Percentiles rank a stretch among this genome's conserved stretches.
Evolutionary conservation across 495 filamentous ascomycete genomes (phyloP).

Genomic region (Jackrogersella minutella): DNA sequence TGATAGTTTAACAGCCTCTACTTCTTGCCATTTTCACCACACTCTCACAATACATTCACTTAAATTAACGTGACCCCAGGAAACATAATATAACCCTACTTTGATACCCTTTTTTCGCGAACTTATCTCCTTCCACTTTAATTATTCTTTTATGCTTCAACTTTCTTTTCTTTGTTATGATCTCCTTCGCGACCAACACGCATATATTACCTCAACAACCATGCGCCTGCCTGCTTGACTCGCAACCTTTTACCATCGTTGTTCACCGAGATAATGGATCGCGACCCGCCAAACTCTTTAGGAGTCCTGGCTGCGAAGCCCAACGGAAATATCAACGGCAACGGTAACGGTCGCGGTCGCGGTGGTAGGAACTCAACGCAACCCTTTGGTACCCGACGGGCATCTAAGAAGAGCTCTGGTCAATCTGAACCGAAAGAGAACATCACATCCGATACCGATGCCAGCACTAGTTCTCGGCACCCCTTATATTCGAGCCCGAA

Average conservation of each 20-base stretch:
- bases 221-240: constrained; percentile 31
- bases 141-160: constrained; percentile 15
- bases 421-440: constrained; percentile 40
- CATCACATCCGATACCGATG: constrained; percentile 32
- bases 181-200: constrained; percentile 17
- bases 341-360: constrained; percentile 18
- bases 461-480: constrained; percentile 27
- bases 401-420: constrained; percentile 10
- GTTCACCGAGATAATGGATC: constrained; percentile 39
- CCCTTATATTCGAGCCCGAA: constrained; percentile 21
- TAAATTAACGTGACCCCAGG: constrained; percentile 15
- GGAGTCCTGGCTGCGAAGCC: constrained; percentile 37
- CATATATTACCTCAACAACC: constrained; percentile 15
- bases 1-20: constrained; percentile 27
- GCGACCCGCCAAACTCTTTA: constrained; percentile 21
- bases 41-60: constrained; percentile 7
- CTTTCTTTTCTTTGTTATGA: constrained; percentile 20
- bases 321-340: constrained; percentile 29
- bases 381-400: constrained; percentile 26
- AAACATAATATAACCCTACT: constrained; percentile 10
- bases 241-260: constrained; percentile 7
- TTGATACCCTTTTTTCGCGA: neutral
- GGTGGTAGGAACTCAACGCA: constrained; percentile 33
- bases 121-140: neutral
- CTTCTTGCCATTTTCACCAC: constrained; percentile 26